A percentile compares a stretch with the other conserved stretches of the same genome.
These are phyloP conservation scores for Lentinus tigrinus DNA, from an alignment of 768 basidiomycete species.

Conservation along the genomic window DNA sequence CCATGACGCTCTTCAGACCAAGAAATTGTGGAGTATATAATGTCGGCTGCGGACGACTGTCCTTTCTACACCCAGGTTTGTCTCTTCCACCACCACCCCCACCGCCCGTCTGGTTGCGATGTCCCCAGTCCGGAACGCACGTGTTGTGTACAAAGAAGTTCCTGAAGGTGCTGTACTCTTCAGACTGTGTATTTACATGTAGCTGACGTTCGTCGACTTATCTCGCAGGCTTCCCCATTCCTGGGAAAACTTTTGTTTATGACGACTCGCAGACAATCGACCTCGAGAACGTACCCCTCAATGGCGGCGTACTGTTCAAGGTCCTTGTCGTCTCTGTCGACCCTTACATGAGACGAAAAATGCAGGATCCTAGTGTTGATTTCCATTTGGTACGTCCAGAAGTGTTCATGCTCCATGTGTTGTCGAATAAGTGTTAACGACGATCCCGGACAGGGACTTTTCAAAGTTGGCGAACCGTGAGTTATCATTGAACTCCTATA, in stretches of 20 bases:
- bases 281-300: slow-evolving; percentile 24
- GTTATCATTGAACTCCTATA: too few relatives aligned
- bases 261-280: slow-evolving; percentile 29
- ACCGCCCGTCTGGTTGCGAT: background rate
- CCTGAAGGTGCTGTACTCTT: slow-evolving; percentile 29
- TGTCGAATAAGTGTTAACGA: background rate
- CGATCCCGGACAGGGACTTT: slow-evolving; percentile 7
- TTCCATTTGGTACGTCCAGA: slow-evolving; percentile 12
- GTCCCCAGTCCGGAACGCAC: slow-evolving; percentile 27
- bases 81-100: background rate
- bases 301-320: slow-evolving; percentile 31
- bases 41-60: too few relatives aligned
- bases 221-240: slow-evolving; percentile 28
- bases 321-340: slow-evolving; percentile 25
- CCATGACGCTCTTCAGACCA: too few relatives aligned
- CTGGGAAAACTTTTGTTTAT: slow-evolving; percentile 27
- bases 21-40: too few relatives aligned
- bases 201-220: too few relatives aligned
- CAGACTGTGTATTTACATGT: too few relatives aligned
- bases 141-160: slow-evolving; percentile 26
- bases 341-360: slow-evolving; percentile 22
- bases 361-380: slow-evolving; percentile 14
- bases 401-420: background rate
- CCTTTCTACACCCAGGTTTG: too few relatives aligned
- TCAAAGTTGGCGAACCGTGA: slow-evolving; percentile 29